phyloP scores from a whole-genome alignment of 371 early-diverging fungal genomes.

The Haplosporangium sp. region DNA sequence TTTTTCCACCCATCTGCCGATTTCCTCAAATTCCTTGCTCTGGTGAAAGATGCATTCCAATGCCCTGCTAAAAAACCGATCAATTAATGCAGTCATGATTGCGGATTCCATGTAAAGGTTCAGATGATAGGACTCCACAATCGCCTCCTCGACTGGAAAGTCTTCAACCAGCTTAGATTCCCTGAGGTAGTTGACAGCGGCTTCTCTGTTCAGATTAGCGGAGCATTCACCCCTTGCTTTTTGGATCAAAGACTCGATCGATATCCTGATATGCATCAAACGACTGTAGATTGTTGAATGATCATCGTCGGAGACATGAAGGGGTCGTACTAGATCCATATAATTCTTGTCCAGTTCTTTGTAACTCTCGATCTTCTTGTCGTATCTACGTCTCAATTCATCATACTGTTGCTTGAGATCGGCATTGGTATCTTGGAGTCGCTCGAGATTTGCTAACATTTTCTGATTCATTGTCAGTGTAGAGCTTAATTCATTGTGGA shows the following conservation, averaged over 20 bases:
- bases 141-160: constrained; percentile 6
- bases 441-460: background rate
- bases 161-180: constrained; percentile 3
- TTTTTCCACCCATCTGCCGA: constrained; percentile 11
- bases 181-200: constrained; percentile 16
- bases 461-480: background rate
- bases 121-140: constrained; percentile 19
- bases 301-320: constrained; percentile 24
- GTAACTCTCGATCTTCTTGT: constrained; percentile 15
- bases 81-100: constrained; percentile 9
- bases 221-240: constrained; percentile 19
- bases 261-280: constrained; percentile 2
- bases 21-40: constrained; percentile 3
- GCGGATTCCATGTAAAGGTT: constrained; percentile 27
- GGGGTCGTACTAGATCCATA: constrained; percentile 22
- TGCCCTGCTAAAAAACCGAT: constrained; percentile 5
- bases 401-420: background rate
- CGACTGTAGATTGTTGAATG: constrained; percentile 21
- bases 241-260: constrained; percentile 27
- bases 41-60: constrained; percentile 26
- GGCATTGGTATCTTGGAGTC: background rate
- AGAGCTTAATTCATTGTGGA: background rate
- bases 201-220: constrained; percentile 14
- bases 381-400: background rate
- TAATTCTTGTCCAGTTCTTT: constrained; percentile 25